These are phyloP conservation scores for Nakazawaea anatomiae DNA, from an alignment of 805 yeast species.

Conservation along the genomic window DNA sequence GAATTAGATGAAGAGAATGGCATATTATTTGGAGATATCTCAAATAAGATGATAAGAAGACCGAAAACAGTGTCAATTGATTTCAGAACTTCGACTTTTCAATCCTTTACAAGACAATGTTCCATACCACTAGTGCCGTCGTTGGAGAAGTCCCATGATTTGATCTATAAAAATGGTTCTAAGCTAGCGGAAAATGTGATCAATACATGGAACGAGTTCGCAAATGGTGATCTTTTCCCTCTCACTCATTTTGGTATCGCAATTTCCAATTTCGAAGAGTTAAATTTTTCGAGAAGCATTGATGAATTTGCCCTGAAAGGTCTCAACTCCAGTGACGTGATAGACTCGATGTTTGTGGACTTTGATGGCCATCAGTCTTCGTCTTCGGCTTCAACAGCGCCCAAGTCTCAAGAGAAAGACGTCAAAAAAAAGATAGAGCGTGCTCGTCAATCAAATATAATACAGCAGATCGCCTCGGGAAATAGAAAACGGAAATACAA, in stretches of 20 bases:
- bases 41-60: conserved; percentile 24
- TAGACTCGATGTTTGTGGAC: conserved; percentile 4
- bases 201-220: conserved; percentile 18
- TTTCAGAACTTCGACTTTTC: conserved; percentile 19
- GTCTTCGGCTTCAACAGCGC: neutral
- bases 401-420: neutral
- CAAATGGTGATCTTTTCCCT: conserved; percentile 34
- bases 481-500: neutral
- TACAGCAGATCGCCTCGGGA: neutral
- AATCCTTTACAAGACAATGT: conserved; percentile 34
- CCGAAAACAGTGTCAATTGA: conserved; percentile 52
- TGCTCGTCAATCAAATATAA: neutral
- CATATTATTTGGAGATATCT: conserved; percentile 8
- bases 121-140: conserved; percentile 30
- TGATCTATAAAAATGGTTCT: conserved; percentile 17
- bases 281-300: conserved; percentile 20
- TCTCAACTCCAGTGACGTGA: conserved; percentile 3
- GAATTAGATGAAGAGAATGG: conserved; percentile 67
- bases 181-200: conserved; percentile 19
- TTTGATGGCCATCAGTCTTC: neutral
- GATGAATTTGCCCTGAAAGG: conserved; percentile 18
- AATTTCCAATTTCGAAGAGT: conserved; percentile 47
- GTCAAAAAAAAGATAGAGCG: neutral
- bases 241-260: conserved; percentile 44
- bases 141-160: conserved; percentile 28